Base-by-base conservation (phyloP, 1,284 basidiomycete genomes). In the Pascua guehoae region DNA sequence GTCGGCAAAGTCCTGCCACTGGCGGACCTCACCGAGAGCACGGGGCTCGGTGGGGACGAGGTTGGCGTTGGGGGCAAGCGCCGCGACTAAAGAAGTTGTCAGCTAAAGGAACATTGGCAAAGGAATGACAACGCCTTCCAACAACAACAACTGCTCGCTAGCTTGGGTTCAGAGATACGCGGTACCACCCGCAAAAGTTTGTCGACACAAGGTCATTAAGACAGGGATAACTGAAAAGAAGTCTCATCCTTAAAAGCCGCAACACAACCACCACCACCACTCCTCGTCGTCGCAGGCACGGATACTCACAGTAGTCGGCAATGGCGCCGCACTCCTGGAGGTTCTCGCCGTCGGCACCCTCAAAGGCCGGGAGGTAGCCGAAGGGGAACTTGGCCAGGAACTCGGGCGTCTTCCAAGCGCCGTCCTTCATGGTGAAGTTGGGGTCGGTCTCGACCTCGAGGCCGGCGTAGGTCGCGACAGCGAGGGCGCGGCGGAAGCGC, bases 291-390 rank as follows among this genome's bases (percentile, higher is more conserved):
- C 15, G 16, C 46, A 14, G 37, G 24, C 15, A 16, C 12, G 8
- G 46, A 66, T 55, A 87, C 93, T 86, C 79, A 97, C 94, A 70
- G 80, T 96, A 94, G 64, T 85, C 86, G 52, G 89, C 87, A 75
- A 98, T 92, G 57, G 91, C 86, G 60, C 80, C 77, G 55, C 83
- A 81, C 82, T 96, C 94, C 68, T 85, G 84, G 62, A 98, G 80
- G 81, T 91, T 85, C 54, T 71, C 65, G 60, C 91, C 92, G 75
- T 95, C 86, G 45, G 81, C 78, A 52, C 81, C 80, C 76, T 92
- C 88, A 57, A 89, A 85, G 41, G 86, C 86, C 44, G 95, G 94
- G 67, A 94, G 85, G 81, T 89, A 90, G 62, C 88, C 89, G 65
- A 84, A 82, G 46, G 88, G 86, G 79, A 91, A 92, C 76, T 91